A percentile compares a stretch with the other conserved stretches of the same genome.
Conservation (phyloP, 2,329 filamentous ascomycete genomes). For the Chaetomium globosum region DNA sequence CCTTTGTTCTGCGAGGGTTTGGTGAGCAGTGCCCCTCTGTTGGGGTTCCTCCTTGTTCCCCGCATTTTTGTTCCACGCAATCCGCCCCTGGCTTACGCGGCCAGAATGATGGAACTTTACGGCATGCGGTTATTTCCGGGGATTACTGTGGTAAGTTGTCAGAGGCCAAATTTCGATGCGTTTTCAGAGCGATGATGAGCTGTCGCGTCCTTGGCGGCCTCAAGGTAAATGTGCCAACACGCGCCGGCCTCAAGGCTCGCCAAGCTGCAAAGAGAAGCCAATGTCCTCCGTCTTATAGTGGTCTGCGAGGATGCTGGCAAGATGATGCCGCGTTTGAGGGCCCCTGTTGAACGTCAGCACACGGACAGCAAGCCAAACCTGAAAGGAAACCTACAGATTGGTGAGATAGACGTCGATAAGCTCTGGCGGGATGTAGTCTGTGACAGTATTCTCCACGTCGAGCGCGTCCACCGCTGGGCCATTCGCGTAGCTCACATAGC, state of each 20-base stretch:
- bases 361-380: background rate
- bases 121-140: constrained; percentile 3
- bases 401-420: constrained; percentile 39
- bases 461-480: constrained; percentile 77
- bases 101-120: constrained; percentile 21
- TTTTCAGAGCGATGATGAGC: constrained; percentile 27
- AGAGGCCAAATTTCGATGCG: constrained; percentile 22
- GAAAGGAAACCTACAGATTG: constrained; percentile 45
- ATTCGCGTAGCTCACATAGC: constrained; percentile 75
- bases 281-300: constrained; percentile 76
- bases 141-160: background rate
- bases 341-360: constrained; percentile 50
- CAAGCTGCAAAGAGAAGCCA: constrained; percentile 55
- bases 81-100: constrained; percentile 35
- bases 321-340: constrained; percentile 68
- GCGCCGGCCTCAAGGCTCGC: constrained; percentile 25
- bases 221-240: background rate
- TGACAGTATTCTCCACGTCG: constrained; percentile 41
- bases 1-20: constrained; percentile 24
- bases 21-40: constrained; percentile 31
- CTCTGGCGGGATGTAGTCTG: constrained; percentile 37
- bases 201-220: constrained; percentile 29
- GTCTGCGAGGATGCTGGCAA: constrained; percentile 73
- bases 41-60: constrained; percentile 19
- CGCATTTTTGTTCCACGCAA: constrained; percentile 30